Base-by-base conservation (phyloP, 225 moss, liverwort and hornwort species). In the Bryum argenteum region DNA sequence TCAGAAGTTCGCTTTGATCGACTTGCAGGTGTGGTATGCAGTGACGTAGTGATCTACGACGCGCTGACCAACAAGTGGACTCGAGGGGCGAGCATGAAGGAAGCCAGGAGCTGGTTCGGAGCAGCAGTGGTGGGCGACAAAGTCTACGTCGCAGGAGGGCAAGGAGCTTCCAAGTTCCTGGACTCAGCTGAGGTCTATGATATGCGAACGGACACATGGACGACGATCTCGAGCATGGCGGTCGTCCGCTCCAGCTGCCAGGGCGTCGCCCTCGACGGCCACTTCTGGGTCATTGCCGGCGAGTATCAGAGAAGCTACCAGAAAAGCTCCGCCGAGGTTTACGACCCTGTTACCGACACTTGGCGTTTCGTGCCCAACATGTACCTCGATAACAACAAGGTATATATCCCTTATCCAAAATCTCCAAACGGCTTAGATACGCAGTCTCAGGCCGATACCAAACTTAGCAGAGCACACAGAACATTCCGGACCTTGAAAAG, bases 251-350 rank as follows among this genome's bases (percentile, higher is more conserved):
- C 77, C 0, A 88, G 85, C 23, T 87, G 87, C 28, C 81, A 66
- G 3, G 87, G 89, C 8, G 74, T 84, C 10, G 53, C 69, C 6
- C 65, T 91, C 0, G 76, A 72, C 15, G 81, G 74, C 2, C 67
- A 88, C 11, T 85, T 91, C 40, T 91, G 91, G 91, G 83, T 91
- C 26, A 66, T 89, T 28, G 89, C 87, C 1, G 89, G 89, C 8
- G 83, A 87, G 82, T 85, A 79, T 19, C 78, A 72, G 77, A 87
- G 37, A 59, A 74, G 41, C 22, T 10, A 68, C 7, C 74, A 81
- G 66, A 77, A 48, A 19, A 83, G 83, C 47, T 79, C 88, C 3
- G 87, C 87, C 13, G 91, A 91, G 45, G 78, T 91, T 39, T 91
- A 80, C 38, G 76, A 85, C 26, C 71, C 80, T 8, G 50, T 57